Base-by-base conservation (phyloP, 345 rosid species). In the Gynandropsis gynandra region DNA sequence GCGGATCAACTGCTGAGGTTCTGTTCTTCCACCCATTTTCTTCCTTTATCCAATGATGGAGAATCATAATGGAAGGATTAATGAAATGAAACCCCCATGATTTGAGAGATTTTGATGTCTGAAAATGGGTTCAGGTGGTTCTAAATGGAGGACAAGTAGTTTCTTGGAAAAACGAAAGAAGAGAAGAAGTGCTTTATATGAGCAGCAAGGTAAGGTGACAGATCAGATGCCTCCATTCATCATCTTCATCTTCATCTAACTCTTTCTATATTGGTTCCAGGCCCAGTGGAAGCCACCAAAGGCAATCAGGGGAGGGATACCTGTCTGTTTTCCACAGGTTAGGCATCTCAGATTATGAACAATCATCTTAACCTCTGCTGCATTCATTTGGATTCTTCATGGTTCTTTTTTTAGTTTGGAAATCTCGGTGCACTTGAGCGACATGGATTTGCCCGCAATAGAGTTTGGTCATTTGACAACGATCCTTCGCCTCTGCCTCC, bases 321-420 rank as follows among this genome's bases (percentile, higher is more conserved):
- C 88, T 32, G 65, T 87, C 67, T 87, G 82, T 77, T 87, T 87
- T 74, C 96, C 92, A 54, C 95, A 90, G 98, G 98, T 90, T 71
- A 64, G 53, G 13, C 58, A 45, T 64, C 60, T 50, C 42, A 27
- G 61, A 44, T 53, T 42, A 42, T 36, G 32, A 36, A 18, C 47
- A n/a, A 50, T 35, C 14, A 21, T 31, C 9, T 41, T 50, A n/a
- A n/a, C n/a, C n/a, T 31, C 14, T 29, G 24, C 19, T 33, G 16
- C 12, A 19, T 43, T 47, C 32, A 15, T 62, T 62, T 14, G 32
- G 21, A 35, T 61, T 14, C 37, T 48, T 16, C 21, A 5, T 4
- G 33, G 34, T n/a, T n/a, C n/a, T 36, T 14, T 36, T 54, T 74
- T 59, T 77, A 90, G 96, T 87, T 86, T 63, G 96, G 87, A 33